phyloP scores from a whole-genome alignment of 1,139 yeast genomes.

The Blastobotrys elegans region DNA sequence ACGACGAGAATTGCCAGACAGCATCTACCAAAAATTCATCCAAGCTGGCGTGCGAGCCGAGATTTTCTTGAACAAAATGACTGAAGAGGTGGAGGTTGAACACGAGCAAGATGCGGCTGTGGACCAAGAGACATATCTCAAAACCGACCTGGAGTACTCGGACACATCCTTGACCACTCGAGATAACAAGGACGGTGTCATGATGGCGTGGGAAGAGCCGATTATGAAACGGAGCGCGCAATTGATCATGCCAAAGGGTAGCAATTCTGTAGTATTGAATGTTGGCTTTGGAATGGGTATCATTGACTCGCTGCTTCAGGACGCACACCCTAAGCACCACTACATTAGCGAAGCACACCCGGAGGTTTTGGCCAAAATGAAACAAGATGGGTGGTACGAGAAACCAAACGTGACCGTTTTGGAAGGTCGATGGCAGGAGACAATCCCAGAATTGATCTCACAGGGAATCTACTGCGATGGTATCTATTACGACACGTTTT shows the following conservation, averaged over 20 bases:
- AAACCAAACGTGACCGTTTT: conserved; percentile 65
- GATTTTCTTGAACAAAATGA: conserved; percentile 65
- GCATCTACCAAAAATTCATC: conserved; percentile 51
- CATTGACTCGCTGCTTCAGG: conserved; percentile 73
- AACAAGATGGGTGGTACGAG: conserved; percentile 78
- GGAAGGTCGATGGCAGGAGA: conserved; percentile 91
- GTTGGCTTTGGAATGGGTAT: conserved; percentile 98
- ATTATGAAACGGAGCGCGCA: conserved; percentile 80
- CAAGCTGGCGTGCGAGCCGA: conserved; percentile 93
- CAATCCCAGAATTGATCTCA: conserved; percentile 58
- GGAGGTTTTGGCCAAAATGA: conserved; percentile 68
- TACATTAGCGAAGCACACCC: conserved; percentile 96
- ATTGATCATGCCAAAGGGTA: conserved; percentile 38
- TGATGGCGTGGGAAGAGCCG: conserved; percentile 95
- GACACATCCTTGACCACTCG: conserved; percentile 70
- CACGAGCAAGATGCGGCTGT: conserved; percentile 28
- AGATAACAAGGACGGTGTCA: conserved; percentile 78
- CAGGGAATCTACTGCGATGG: conserved; percentile 80
- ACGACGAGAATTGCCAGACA: conserved; percentile 30
- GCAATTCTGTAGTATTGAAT: conserved; percentile 56
- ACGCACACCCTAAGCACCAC: conserved; percentile 56
- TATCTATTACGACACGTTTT: conserved; percentile 87
- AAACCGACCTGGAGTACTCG: conserved; percentile 62
- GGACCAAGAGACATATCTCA: conserved; percentile 58
- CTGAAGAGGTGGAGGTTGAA: conserved; percentile 35